Evolutionary conservation across 129 eudicot species (phyloP), one percentile per base, ranked within the genome.

Genomic region (Tanacetum coccineum): DNA sequence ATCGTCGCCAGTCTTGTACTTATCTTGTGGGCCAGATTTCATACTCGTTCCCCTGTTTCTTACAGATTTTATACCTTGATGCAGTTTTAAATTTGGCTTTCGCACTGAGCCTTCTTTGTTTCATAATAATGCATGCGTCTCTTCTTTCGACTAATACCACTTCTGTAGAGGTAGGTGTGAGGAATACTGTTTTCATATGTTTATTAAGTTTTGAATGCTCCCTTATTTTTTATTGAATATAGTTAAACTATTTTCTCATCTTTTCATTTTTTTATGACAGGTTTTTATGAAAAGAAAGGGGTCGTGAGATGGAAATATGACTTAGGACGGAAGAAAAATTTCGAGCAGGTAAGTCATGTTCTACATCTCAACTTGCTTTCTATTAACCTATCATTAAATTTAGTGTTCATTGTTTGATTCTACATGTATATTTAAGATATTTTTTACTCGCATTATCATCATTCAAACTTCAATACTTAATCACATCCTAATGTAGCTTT

Each of bases 71-170:
- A 64, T 85, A 63, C 75, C 74, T 82, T 82, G 86, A 82, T 87
- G 92, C 95, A 91, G 97, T 91, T 82, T 62, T 91, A 46, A 91
- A 91, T 78, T 75, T 91, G 69, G 95, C 97, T 67, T 91, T 91
- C 62, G 86, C 87, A 15, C 75, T 87, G 71, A 87, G 97, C 71
- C 90, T 91, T 65, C 84, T 87, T 19, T 87, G 95, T 76, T 91
- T 91, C 71, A 70, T 91, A 28, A 74, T 83, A 74, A 85, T 91
- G 90, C 97, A 87, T 20, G 73, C 79, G 14, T 82, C 87, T 28
- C 93, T 91, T 72, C 71, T 91, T 44, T 62, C 78, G 54, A 91
- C 86, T 90, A 91, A 91, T 74, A 87, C 95, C 59, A 87, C 97
- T 70, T 82, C 88, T 1, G 76, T 90, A 15, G 97, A 90, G 95